These are phyloP conservation scores for Xylaria sp. DNA, from an alignment of 2,329 filamentous ascomycete species.

Conservation along the genomic window DNA sequence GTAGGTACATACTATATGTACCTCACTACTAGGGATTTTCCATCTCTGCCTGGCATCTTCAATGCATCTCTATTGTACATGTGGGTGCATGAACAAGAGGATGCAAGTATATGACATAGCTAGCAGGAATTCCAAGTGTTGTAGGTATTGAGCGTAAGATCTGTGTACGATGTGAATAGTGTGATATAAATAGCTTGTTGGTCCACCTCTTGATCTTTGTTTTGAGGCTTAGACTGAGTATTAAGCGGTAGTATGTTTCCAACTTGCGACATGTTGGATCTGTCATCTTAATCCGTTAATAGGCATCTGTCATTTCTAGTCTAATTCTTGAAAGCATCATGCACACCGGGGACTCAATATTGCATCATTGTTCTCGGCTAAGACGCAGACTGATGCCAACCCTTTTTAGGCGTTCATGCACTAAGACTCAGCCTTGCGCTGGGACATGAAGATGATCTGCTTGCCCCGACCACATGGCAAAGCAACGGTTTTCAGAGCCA, in stretches of 20 bases:
- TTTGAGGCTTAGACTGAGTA: background rate
- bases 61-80: background rate
- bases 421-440: conserved; percentile 57
- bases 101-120: background rate
- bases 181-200: background rate
- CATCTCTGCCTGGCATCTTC: background rate
- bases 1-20: background rate
- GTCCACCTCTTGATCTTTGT: background rate
- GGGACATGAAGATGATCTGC: conserved; percentile 65
- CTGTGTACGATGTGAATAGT: background rate
- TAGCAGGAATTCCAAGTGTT: conserved; percentile 73
- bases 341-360: background rate
- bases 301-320: background rate
- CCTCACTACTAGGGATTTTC: too few species aligned
- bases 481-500: background rate
- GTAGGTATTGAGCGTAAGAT: conserved; percentile 52
- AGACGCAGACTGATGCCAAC: conserved; percentile 66
- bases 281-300: background rate
- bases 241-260: background rate
- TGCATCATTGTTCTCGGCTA: background rate
- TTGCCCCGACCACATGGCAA: background rate
- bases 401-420: conserved; percentile 65
- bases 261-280: background rate
- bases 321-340: background rate
- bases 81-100: background rate